Conservation (phyloP, 805 yeast genomes). For the Wickerhamiella dianesei region DNA sequence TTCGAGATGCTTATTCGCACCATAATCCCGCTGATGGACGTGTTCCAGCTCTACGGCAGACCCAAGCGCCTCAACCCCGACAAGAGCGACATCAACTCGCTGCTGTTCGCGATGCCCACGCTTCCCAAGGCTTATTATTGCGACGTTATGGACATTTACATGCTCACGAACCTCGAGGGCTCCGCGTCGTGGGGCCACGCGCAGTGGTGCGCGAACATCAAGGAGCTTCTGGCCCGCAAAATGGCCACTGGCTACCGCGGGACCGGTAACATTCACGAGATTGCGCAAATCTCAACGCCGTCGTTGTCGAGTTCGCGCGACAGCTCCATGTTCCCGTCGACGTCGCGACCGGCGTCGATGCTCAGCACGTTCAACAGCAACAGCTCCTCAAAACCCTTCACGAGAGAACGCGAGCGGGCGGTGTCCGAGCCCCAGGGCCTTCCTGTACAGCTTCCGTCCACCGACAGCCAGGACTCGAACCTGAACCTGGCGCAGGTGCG, state of each 20-base stretch:
- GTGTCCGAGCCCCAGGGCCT: constrained; percentile 14
- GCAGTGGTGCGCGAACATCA: constrained; percentile 49
- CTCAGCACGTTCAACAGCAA: neutral
- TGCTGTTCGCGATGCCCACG: constrained; percentile 72
- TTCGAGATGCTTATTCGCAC: constrained; percentile 75
- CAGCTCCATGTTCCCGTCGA: neutral
- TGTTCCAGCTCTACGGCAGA: constrained; percentile 69
- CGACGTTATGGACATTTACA: constrained; percentile 44
- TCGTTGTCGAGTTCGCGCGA: neutral
- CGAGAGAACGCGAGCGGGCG: constrained; percentile 23
- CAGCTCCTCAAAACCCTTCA: neutral
- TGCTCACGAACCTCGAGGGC: constrained; percentile 29
- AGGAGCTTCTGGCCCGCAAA: constrained; percentile 41
- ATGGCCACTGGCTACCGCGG: constrained; percentile 35
- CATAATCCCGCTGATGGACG: constrained; percentile 59
- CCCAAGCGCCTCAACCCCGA: constrained; percentile 65
- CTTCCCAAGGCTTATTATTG: constrained; percentile 65
- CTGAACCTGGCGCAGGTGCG: neutral
- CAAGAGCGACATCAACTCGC: constrained; percentile 48
- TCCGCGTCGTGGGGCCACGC: constrained; percentile 37
- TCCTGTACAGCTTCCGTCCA: constrained; percentile 13
- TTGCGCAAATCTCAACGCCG: constrained; percentile 22
- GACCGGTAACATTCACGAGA: constrained; percentile 32
- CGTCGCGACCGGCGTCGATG: neutral
- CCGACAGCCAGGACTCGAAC: constrained; percentile 3